Conservation (phyloP, 2,329 filamentous ascomycete genomes). For the Xylaria hypoxylon region DNA sequence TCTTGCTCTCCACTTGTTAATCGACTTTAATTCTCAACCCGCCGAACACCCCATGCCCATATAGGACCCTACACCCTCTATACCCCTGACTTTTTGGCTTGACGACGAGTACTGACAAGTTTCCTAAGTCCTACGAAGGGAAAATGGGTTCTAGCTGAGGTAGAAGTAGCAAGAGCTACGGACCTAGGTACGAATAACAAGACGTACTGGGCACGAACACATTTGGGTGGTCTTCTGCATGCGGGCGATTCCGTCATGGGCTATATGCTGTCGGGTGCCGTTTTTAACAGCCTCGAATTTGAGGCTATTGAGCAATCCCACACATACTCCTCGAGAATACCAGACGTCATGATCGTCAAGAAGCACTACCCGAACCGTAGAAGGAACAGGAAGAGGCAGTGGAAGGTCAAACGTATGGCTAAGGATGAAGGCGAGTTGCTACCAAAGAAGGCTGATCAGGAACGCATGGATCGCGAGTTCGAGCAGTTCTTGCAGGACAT, state of each 20-base stretch:
- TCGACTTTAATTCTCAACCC: not conserved
- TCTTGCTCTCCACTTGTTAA: too few relatives aligned
- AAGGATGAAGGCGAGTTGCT: slow-evolving; percentile 89
- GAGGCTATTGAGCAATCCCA: slow-evolving; percentile 77
- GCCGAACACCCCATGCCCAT: too few relatives aligned
- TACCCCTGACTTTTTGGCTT: not conserved
- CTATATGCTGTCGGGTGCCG: slow-evolving; percentile 83
- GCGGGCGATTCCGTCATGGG: slow-evolving; percentile 93
- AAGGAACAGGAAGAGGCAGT: slow-evolving; percentile 86
- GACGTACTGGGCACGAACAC: slow-evolving; percentile 90
- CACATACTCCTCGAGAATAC: slow-evolving; percentile 81
- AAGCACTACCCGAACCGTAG: slow-evolving; percentile 87
- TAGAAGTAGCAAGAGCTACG: slow-evolving; percentile 85
- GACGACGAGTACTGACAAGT: slow-evolving; percentile 10
- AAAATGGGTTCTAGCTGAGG: slow-evolving; percentile 86
- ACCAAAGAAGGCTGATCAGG: slow-evolving; percentile 87
- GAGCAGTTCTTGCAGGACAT: slow-evolving; percentile 97
- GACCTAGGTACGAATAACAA: slow-evolving; percentile 89
- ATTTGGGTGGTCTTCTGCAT: slow-evolving; percentile 86
- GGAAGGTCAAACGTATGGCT: slow-evolving; percentile 94
- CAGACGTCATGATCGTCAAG: slow-evolving; percentile 95
- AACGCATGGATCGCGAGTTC: slow-evolving; percentile 90
- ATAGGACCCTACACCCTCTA: too few relatives aligned
- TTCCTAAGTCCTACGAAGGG: slow-evolving; percentile 72
- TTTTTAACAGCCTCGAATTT: slow-evolving; percentile 51